Percentiles rank a stretch among this genome's conserved stretches.
Conservation (phyloP, 805 yeast genomes). For the Kuraishia capsulata region DNA sequence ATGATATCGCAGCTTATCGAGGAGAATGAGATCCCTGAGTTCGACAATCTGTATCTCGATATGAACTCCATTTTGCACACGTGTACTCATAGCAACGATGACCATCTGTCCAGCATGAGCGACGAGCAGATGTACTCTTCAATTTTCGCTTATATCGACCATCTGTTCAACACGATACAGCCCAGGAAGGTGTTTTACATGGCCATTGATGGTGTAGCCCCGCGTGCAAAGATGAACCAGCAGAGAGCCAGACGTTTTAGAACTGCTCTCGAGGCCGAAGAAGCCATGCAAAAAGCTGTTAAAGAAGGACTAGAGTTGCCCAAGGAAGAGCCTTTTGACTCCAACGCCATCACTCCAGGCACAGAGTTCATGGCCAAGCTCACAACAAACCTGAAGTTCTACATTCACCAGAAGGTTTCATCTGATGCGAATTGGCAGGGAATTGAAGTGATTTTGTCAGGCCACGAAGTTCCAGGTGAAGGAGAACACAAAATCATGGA, state of each 20-base stretch:
- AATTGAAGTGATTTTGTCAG: slow-evolving; percentile 69
- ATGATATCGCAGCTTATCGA: slow-evolving; percentile 79
- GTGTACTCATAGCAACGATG: slow-evolving; percentile 80
- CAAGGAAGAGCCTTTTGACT: slow-evolving; percentile 79
- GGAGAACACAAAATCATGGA: slow-evolving; percentile 98
- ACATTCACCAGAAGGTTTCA: slow-evolving; percentile 78
- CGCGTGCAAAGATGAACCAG: slow-evolving; percentile 97
- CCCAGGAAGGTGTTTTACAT: slow-evolving; percentile 84
- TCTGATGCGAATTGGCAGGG: slow-evolving; percentile 83
- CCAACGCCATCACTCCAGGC: slow-evolving; percentile 93
- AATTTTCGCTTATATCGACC: slow-evolving; percentile 93
- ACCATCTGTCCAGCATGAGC: slow-evolving; percentile 50
- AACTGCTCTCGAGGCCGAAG: slow-evolving; percentile 89
- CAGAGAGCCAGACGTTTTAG: slow-evolving; percentile 94
- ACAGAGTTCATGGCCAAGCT: slow-evolving; percentile 92
- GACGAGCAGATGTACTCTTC: slow-evolving; percentile 90
- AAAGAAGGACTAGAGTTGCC: slow-evolving; percentile 68
- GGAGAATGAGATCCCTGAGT: slow-evolving; percentile 80
- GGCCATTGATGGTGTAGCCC: slow-evolving; percentile 99
- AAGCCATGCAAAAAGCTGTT: slow-evolving; percentile 63
- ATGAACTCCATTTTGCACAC: slow-evolving; percentile 95
- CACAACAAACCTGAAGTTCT: slow-evolving; percentile 74
- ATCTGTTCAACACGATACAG: slow-evolving; percentile 75
- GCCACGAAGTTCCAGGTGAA: slow-evolving; percentile 97
- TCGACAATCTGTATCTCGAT: slow-evolving; percentile 89